Conservation (phyloP, 2,329 filamentous ascomycete genomes). For the Aspergillus candidus region DNA sequence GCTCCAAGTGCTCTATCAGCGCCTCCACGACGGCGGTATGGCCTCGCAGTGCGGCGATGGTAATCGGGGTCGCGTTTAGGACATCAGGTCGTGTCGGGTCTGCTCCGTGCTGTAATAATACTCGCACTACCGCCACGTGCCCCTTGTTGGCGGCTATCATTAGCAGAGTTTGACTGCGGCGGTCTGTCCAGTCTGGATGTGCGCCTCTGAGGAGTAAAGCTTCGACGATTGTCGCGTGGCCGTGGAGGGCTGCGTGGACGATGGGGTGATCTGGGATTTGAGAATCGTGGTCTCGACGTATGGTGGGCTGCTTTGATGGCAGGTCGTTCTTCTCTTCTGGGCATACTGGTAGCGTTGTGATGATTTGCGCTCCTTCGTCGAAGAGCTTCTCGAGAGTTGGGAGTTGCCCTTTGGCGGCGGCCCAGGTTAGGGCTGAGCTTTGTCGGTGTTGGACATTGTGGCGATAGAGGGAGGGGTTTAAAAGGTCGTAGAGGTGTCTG, state of each 20-base stretch:
- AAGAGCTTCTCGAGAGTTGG: constrained; percentile 11
- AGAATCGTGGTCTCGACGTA: too few species aligned
- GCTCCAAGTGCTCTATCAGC: too few species aligned
- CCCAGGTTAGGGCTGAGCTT: constrained; percentile 16
- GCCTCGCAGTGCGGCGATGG: too few species aligned
- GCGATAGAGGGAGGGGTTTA: constrained; percentile 15
- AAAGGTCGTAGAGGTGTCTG: constrained; percentile 8
- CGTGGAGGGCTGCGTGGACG: too few species aligned
- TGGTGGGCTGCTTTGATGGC: not conserved
- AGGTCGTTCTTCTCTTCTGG: not conserved
- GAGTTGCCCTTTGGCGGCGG: constrained; percentile 9
- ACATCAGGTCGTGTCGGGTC: not conserved
- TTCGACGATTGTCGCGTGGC: too few species aligned
- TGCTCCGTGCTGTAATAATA: not conserved
- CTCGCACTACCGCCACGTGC: not conserved
- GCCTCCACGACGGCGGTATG: too few species aligned
- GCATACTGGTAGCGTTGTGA: not conserved
- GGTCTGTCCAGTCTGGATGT: not conserved
- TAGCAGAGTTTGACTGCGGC: not conserved
- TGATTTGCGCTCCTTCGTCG: constrained; percentile 13
- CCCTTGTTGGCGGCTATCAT: not conserved
- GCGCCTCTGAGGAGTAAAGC: not conserved
- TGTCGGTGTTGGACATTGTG: constrained; percentile 6
- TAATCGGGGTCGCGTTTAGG: too few species aligned
- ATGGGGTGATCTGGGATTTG: too few species aligned